Percentiles rank a stretch among this genome's conserved stretches.
These are phyloP conservation scores for Pseudogymnoascus sp. DNA, from an alignment of 2,329 filamentous ascomycete genomes.

Conservation along the genomic window DNA sequence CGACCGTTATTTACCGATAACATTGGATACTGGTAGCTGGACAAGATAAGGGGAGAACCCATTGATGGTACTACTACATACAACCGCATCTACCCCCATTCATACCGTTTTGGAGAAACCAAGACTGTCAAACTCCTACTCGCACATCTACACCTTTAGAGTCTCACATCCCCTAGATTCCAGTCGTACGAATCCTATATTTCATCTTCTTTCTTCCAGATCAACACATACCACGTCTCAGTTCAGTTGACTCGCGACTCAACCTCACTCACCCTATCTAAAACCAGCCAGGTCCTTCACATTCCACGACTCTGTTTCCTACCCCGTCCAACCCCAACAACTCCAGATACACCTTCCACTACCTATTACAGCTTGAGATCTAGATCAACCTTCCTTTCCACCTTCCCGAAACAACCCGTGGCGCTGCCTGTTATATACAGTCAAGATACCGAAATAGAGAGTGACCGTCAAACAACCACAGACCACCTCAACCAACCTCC, in stretches of 20 bases:
- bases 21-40: background rate
- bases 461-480: background rate
- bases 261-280: background rate
- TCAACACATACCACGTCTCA: background rate
- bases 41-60: background rate
- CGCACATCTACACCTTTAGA: background rate
- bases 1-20: constrained; percentile 6
- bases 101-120: background rate
- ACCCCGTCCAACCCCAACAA: background rate
- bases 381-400: background rate
- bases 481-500: background rate
- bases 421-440: background rate
- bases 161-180: background rate
- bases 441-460: background rate
- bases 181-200: background rate
- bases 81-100: background rate
- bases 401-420: background rate
- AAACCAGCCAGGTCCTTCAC: background rate
- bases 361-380: background rate
- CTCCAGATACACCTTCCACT: background rate
- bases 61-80: constrained; percentile 4
- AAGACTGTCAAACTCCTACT: background rate
- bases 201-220: background rate
- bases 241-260: background rate
- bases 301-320: background rate